Conservation (phyloP, 2,329 filamentous ascomycete species). For the Orbilia blumenaviensis region DNA sequence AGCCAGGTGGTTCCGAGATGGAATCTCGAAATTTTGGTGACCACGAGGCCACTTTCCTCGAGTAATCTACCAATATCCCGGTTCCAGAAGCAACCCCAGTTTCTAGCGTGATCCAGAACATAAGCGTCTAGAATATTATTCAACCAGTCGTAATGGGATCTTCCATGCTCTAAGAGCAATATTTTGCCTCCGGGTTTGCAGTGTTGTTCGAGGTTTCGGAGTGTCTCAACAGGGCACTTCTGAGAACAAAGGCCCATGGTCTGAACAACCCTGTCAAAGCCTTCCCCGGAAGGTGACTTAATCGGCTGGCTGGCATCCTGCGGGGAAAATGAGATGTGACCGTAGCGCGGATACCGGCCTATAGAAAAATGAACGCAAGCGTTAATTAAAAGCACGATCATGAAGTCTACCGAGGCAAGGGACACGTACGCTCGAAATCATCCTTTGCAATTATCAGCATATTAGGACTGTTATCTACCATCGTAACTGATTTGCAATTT, state of each 20-base stretch:
- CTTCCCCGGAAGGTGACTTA: constrained; percentile 45
- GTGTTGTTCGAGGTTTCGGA: constrained; percentile 55
- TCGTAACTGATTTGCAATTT: constrained; percentile 56
- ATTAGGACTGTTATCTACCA: constrained; percentile 56
- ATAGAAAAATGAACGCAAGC: constrained; percentile 15
- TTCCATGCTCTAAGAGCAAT: constrained; percentile 57
- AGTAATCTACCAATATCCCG: constrained; percentile 57
- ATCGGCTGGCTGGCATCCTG: constrained; percentile 39
- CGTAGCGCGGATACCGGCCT: constrained; percentile 44
- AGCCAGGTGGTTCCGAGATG: constrained; percentile 58
- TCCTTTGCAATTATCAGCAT: constrained; percentile 57
- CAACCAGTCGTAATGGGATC: constrained; percentile 56
- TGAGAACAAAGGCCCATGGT: constrained; percentile 58
- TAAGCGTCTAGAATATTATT: constrained; percentile 56
- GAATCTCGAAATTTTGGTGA: constrained; percentile 57
- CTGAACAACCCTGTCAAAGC: constrained; percentile 56
- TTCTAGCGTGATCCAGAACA: constrained; percentile 57
- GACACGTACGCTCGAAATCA: constrained; percentile 55
- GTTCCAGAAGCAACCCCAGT: constrained; percentile 59
- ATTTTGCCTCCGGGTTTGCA: constrained; percentile 57
- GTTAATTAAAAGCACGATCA: too few species aligned
- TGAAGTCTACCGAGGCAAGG: constrained; percentile 5
- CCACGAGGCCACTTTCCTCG: constrained; percentile 56
- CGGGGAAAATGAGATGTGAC: constrained; percentile 37
- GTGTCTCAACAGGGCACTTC: constrained; percentile 55